Base-by-base conservation (phyloP, 176 grass and related monocot species). In the Oryza meridionalis region DNA sequence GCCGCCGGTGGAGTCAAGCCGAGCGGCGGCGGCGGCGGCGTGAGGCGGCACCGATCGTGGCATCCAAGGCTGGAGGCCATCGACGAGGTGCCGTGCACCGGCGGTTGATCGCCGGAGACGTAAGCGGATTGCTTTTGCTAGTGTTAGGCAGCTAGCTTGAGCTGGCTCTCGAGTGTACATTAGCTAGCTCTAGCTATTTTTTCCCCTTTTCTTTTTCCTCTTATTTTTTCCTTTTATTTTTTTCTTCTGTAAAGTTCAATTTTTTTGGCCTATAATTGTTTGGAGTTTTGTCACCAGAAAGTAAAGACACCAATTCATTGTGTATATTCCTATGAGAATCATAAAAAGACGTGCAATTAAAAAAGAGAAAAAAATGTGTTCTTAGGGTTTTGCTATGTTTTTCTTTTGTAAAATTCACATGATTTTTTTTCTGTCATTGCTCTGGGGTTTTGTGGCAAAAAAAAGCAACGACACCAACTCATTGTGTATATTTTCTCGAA, bases 41-140 rank as follows among this genome's bases (percentile, higher is more conserved):
- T 92, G 65, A 70, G 72, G 80, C 76, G 85, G 63, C 85, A 86
- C 58, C 81, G 89, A 7, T 21, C 85, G 35, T 98, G 96, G 96
- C 64, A 75, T 43, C 96, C 96, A 2, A 84, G 59, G 68, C 84
- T 98, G 72, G 91, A 96, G 62, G 92, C 93, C 85, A 98, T 98
- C 76, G 81, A 93, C 46, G 96, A 98, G 81, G 71, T 81, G 55
- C 84, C 82, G 59, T 94, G 79, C 86, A 35, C 32, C 35, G 82
- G 63, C 77, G 75, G 63, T 61, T 58, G 58, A 45, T 17, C 69
- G 75, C 80, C 14, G 45, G 43, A 24, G 70, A 27, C 67, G 77
- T 46, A 29, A 62, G 64, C 85, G 32, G 85, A 26, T 82, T 24
- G 13, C 63, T 82, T 87, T 46, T 44, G 79, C 79, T 83, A 77